Evolutionary conservation across 352 stramenopile species (phyloP), one percentile per base, ranked within the genome.

Genomic region (Plasmopara muralis): DNA sequence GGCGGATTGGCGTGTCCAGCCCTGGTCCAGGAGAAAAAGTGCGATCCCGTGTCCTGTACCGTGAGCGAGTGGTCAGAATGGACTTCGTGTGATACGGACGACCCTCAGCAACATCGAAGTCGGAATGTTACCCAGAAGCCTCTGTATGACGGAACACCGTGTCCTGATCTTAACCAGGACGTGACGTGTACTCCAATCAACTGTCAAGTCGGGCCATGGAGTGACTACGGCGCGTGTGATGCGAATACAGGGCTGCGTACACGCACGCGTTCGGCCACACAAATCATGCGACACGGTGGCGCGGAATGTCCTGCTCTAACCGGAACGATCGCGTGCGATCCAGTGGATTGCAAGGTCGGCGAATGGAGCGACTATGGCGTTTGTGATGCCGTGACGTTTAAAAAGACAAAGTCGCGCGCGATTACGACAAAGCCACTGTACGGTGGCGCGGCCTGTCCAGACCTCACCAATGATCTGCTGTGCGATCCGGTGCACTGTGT

Each of bases 401-500:
- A 63, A 47, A 79, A 82, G 57, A 68, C 42, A 6, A 83, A 84
- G 46, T 68, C 55, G 2, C 69, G 74, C 5, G 44, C 38, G 2
- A 52, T 87, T 20, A 48, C 57, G 7, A 40, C 47, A n/a, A 31
- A 58, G 41, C 47, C 76, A 0, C 62, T 70, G 34, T 81, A 76
- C 60, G 55, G 60, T 10, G 78, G 78, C 7, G 44, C 47, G 0
- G 28, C 53, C 0, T 89, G 78, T 40, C 70, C 70, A 1, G 54
- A 70, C 0, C 41, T 73, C 5, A 68, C 56, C 13, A 83, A 87
- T 25, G 68, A 79, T 5, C 31, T 84, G 10, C 18, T 74, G 2
- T 89, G 78, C 38, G 63, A 75, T 1, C 69, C 74, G 0, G 43
- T 83, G 14, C 49, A 85, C 47, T 89, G 78, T 43, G 57, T 66